Evolutionary conservation across 2,329 filamentous ascomycete species (phyloP).

Genomic region (Trichoderma atrobrunneum): DNA sequence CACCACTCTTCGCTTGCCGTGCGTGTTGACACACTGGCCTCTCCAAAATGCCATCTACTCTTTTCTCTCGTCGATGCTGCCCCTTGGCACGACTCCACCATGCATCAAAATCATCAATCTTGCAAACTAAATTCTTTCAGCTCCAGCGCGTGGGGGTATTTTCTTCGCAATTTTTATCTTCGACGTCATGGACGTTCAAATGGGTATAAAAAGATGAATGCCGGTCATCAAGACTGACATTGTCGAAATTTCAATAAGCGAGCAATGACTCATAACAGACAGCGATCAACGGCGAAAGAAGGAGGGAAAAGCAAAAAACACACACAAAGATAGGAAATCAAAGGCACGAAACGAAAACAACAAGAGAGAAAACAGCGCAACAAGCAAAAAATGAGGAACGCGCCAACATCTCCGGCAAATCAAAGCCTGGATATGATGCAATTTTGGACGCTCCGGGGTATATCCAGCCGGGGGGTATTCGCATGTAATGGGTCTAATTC

Average conservation of each 20-base stretch:
- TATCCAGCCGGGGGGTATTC: conserved; percentile 63
- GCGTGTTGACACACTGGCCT: not conserved
- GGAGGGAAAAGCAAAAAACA: conserved; percentile 21
- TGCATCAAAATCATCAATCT: conserved; percentile 25
- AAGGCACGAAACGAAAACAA: conserved; percentile 22
- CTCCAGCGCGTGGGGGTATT: conserved; percentile 34
- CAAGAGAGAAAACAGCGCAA: not conserved
- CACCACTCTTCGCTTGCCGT: not conserved
- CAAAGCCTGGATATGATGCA: conserved; percentile 34
- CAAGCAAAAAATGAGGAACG: conserved; percentile 10
- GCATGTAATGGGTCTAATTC: conserved; percentile 48
- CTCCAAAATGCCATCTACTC: not conserved
- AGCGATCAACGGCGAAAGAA: conserved; percentile 20
- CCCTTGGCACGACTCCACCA: not conserved
- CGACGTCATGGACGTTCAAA: conserved; percentile 31
- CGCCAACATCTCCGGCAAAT: conserved; percentile 26
- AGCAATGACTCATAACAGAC: conserved; percentile 16
- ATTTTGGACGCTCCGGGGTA: conserved; percentile 60
- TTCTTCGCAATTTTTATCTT: conserved; percentile 30
- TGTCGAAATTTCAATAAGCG: conserved; percentile 27
- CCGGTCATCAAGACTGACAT: conserved; percentile 35
- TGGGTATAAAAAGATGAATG: conserved; percentile 38
- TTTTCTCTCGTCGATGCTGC: not conserved
- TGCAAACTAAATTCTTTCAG: conserved; percentile 27
- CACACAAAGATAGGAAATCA: conserved; percentile 22